These are phyloP conservation scores for Tuber aestivum DNA, from an alignment of 495 filamentous ascomycete species.

Conservation along the genomic window DNA sequence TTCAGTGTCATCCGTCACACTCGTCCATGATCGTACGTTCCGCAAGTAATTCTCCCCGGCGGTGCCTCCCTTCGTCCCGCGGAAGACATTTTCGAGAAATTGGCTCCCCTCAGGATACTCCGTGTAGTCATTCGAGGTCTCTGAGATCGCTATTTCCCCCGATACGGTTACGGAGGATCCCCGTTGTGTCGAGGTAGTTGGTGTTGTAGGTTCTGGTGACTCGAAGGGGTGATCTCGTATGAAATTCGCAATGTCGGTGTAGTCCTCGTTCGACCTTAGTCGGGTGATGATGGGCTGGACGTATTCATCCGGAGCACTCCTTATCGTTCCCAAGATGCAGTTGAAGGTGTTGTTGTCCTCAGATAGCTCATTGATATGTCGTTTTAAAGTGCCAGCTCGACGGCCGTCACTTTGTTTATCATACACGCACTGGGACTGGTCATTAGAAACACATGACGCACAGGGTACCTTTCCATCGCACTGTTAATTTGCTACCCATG, in stretches of 20 bases:
- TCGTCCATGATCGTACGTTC: constrained; percentile 52
- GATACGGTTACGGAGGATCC: neutral
- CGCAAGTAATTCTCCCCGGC: neutral
- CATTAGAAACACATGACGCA: constrained; percentile 26
- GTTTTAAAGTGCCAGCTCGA: constrained; percentile 31
- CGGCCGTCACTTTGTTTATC: constrained; percentile 34
- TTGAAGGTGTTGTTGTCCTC: constrained; percentile 32
- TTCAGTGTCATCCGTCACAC: constrained; percentile 51
- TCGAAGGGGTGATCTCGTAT: constrained; percentile 28
- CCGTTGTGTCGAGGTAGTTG: neutral
- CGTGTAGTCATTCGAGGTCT: neutral
- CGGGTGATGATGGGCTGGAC: constrained; percentile 28
- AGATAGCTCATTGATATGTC: constrained; percentile 32
- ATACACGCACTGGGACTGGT: constrained; percentile 31
- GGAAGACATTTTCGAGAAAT: neutral
- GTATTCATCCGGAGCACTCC: constrained; percentile 28
- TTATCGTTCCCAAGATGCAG: constrained; percentile 31
- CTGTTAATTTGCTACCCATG: constrained; percentile 17
- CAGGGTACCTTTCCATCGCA: constrained; percentile 34
- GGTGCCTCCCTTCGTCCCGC: neutral
- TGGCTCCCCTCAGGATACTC: neutral
- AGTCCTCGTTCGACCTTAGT: constrained; percentile 27
- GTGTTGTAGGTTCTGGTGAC: neutral
- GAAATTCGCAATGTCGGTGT: constrained; percentile 30
- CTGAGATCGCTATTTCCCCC: neutral